phyloP scores from a whole-genome alignment of 257 asterid species.

The Cinchona pubescens region DNA sequence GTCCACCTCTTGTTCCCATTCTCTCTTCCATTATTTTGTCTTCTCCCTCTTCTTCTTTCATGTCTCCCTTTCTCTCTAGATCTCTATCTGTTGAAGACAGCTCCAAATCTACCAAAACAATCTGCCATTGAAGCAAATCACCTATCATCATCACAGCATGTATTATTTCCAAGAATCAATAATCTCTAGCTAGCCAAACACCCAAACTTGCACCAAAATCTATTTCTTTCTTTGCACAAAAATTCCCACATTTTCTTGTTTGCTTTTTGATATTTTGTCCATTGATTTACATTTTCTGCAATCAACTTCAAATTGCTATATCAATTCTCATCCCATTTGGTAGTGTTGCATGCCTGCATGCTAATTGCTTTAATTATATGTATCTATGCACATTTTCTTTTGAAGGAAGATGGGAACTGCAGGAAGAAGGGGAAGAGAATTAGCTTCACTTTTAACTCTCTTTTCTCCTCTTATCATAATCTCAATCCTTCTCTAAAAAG shows the following conservation, averaged over 20 bases:
- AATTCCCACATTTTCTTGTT: background rate
- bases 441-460: constrained; percentile 37
- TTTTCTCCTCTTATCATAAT: constrained; percentile 24
- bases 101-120: constrained; percentile 4
- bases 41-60: constrained; percentile 3
- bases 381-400: constrained; percentile 21
- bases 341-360: constrained; percentile 46
- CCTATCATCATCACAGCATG: background rate
- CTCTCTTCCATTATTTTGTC: constrained; percentile 1
- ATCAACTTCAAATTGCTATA: background rate
- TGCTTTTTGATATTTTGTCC: background rate
- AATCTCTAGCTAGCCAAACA: constrained; percentile 7
- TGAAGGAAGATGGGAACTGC: constrained; percentile 30
- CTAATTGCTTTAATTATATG: constrained; percentile 15
- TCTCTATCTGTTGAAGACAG: background rate
- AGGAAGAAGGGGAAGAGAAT: constrained; percentile 41
- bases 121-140: constrained; percentile 2
- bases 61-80: background rate
- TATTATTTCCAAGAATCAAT: background rate
- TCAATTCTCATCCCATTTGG: background rate
- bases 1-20: constrained; percentile 18
- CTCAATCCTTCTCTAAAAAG: constrained; percentile 34
- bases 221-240: background rate
- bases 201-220: background rate
- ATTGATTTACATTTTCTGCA: constrained; percentile 8